Base-by-base conservation (phyloP, 805 yeast species). In the Metschnikowia kunwiensis region DNA sequence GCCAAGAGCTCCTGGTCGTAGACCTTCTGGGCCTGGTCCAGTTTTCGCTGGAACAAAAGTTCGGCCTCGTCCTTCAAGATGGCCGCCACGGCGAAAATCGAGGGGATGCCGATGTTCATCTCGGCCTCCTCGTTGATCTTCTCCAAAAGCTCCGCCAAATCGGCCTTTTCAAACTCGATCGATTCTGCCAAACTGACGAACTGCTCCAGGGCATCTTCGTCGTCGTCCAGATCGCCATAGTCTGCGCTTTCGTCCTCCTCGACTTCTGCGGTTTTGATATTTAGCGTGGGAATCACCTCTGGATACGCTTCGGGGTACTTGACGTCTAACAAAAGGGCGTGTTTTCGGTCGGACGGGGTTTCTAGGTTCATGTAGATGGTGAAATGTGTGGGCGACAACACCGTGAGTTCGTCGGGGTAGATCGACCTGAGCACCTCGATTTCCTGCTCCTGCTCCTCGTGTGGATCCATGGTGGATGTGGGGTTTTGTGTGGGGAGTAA, bases 401-500 rank as follows among this genome's bases (percentile, higher is more conserved):
- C 51, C n/a, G 56, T 62, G 21, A 86, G 62, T 58, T 91, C 98
- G 55, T 91, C 97, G 5, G 97, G 98, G 57, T 93, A 91, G 37
- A 91, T 91, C 12, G 94, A 81, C 55, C 86, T 81, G 40, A 91
- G 72, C 34, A 93, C 88, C 59, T 89, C 97, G 30, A 93, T 58
- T 60, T 91, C 98, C 62, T 91, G 96, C 19, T 55, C 60, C 57
- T 91, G 97, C 55, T 93, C 97, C 58, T 86, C 96, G 34, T 60
- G 55, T 38, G 80, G 75, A 50, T 84, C 89, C 95, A 86, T 86
- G 24, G 5, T 31, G 10, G n/a, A n/a, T n/a, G n/a, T n/a, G n/a
- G n/a, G n/a, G n/a, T n/a, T n/a, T n/a, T n/a, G n/a, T n/a, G n/a
- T n/a, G n/a, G n/a, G n/a, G n/a, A n/a, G n/a, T n/a, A n/a, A n/a